A percentile compares a stretch with the other conserved stretches of the same genome.
Conservation (phyloP, 495 filamentous ascomycete species). For the Cercophora samala region DNA sequence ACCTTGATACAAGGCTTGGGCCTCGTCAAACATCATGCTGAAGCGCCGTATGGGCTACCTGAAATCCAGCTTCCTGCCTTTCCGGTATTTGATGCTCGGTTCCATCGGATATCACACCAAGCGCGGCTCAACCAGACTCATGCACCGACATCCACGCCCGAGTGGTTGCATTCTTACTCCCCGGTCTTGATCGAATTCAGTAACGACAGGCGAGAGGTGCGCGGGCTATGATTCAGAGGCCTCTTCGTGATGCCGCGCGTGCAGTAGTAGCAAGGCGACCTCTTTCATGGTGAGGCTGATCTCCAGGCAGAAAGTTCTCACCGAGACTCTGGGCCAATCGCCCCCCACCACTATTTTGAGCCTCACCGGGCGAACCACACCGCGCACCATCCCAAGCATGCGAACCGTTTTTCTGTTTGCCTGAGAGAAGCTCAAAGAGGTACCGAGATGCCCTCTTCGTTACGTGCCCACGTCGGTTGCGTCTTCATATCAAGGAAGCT, state of each 20-base stretch:
- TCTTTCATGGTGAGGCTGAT: conserved; percentile 19
- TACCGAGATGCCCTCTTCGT: background rate
- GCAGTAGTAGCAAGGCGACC: conserved; percentile 26
- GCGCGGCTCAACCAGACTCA: background rate
- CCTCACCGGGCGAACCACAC: conserved; percentile 24
- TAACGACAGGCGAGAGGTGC: background rate
- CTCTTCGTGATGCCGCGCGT: conserved; percentile 12
- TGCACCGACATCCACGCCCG: background rate
- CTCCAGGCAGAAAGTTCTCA: conserved; percentile 26
- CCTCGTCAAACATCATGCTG: background rate
- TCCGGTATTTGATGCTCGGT: background rate
- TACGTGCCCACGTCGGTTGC: background rate
- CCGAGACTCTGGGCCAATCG: conserved; percentile 27
- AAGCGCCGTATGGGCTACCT: background rate
- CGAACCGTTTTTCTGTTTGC: conserved; percentile 6
- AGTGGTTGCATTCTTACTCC: background rate
- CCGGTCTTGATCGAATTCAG: background rate
- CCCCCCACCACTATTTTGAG: conserved; percentile 7
- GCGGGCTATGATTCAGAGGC: conserved; percentile 5
- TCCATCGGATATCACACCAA: background rate
- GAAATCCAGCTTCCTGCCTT: background rate
- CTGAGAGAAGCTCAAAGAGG: background rate
- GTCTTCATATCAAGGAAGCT: background rate
- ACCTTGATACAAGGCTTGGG: background rate
- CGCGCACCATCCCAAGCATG: conserved; percentile 14